Conservation (phyloP, 495 filamentous ascomycete species). For the Talaromyces thailandensis region DNA sequence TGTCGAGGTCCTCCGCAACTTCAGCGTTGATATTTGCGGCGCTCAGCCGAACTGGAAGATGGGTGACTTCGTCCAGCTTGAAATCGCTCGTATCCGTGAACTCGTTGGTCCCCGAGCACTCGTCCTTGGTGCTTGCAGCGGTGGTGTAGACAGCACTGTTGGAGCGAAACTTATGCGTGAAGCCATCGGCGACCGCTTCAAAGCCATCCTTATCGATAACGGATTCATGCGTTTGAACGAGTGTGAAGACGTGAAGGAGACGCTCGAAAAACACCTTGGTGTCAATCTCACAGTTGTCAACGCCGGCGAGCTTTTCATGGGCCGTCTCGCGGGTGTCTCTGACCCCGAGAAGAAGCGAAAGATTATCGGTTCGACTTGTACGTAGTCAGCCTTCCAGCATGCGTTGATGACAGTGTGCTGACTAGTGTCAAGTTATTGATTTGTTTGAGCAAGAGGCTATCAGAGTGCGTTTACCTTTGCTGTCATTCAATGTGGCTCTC, state of each 20-base stretch:
- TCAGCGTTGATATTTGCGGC: conserved; percentile 70
- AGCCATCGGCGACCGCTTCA: conserved; percentile 75
- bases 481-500: background rate
- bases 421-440: conserved; percentile 55
- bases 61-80: conserved; percentile 67
- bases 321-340: conserved; percentile 58
- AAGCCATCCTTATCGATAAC: conserved; percentile 83
- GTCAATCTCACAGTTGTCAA: conserved; percentile 90
- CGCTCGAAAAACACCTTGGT: conserved; percentile 64
- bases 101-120: conserved; percentile 73
- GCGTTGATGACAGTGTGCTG: background rate
- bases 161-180: conserved; percentile 78
- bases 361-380: conserved; percentile 59
- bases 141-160: conserved; percentile 87
- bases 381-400: background rate
- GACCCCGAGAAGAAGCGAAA: conserved; percentile 93
- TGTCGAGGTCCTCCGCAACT: conserved; percentile 47
- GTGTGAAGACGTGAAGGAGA: conserved; percentile 67
- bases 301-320: conserved; percentile 65
- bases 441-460: conserved; percentile 76
- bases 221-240: conserved; percentile 84
- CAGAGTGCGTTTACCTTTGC: background rate
- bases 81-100: conserved; percentile 65
- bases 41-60: conserved; percentile 73
- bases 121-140: conserved; percentile 78